These are phyloP conservation scores for Corchorus olitorius DNA, from an alignment of 345 rosid species.

Conservation along the genomic window DNA sequence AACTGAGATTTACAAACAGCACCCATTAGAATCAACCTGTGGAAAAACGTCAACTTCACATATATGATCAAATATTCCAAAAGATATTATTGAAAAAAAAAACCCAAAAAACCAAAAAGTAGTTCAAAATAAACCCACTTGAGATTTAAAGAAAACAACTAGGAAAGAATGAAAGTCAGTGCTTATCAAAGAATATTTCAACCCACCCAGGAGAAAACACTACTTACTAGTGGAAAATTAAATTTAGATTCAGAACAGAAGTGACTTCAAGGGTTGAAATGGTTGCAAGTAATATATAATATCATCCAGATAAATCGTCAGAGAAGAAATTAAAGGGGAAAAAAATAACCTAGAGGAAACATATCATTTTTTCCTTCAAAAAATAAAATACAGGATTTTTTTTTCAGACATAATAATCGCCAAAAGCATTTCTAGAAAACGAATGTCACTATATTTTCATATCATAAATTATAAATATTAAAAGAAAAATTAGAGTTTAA, in stretches of 20 bases:
- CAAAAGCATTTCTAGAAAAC: not conserved
- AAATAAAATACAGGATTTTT: too few relatives aligned
- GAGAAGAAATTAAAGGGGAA: not conserved
- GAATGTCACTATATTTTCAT: too few relatives aligned
- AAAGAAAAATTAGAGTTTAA: too few relatives aligned
- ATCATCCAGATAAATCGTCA: not conserved
- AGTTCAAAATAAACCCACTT: not conserved
- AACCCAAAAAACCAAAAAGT: not conserved
- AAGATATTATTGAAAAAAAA: constrained; percentile 15
- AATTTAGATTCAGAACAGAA: not conserved
- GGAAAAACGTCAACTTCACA: constrained; percentile 9
- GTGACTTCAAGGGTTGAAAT: not conserved
- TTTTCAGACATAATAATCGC: not conserved
- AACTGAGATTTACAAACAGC: constrained; percentile 31
- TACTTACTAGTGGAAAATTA: not conserved
- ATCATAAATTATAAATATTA: too few relatives aligned
- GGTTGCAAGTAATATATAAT: not conserved
- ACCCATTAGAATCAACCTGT: constrained; percentile 25
- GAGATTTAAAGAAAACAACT: constrained; percentile 1
- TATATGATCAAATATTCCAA: not conserved
- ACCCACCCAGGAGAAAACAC: too few relatives aligned
- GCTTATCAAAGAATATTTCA: not conserved
- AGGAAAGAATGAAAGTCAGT: not conserved
- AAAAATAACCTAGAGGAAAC: not conserved
- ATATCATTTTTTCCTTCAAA: not conserved